A percentile compares a stretch with the other conserved stretches of the same genome.
phyloP scores from a whole-genome alignment of 306 rosid species.

The Glycine soja region DNA sequence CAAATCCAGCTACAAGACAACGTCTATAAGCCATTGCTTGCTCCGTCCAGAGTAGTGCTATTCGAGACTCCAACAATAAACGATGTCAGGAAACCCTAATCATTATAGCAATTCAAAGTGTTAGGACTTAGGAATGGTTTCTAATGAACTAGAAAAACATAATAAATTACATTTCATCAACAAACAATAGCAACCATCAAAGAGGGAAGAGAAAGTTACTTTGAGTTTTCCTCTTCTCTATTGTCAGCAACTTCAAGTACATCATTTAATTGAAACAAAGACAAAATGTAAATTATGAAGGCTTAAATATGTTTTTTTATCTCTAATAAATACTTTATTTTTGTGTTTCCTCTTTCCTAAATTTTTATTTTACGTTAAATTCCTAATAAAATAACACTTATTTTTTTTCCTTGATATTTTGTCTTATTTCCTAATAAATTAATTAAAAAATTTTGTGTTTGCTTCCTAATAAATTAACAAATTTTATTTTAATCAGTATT shows the following conservation, averaged over 20 bases:
- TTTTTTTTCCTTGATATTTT: too few relatives aligned
- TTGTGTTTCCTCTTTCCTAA: too few relatives aligned
- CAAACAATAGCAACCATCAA: constrained; percentile 26
- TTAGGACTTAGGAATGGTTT: constrained; percentile 35
- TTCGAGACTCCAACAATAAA: constrained; percentile 59
- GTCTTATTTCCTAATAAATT: too few relatives aligned
- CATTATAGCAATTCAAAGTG: constrained; percentile 33
- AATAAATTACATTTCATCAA: constrained; percentile 39
- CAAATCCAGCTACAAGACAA: constrained; percentile 72
- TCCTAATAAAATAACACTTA: too few relatives aligned
- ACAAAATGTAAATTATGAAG: too few relatives aligned
- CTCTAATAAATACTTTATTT: too few relatives aligned
- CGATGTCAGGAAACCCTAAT: constrained; percentile 63
- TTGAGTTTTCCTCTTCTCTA: constrained; percentile 60
- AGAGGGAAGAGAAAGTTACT: constrained; percentile 53
- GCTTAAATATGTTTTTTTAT: too few relatives aligned
- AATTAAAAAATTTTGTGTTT: too few relatives aligned
- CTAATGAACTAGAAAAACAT: constrained; percentile 20
- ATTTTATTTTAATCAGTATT: too few relatives aligned
- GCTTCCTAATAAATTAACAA: too few relatives aligned
- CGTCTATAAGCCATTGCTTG: constrained; percentile 84
- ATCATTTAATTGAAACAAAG: too few relatives aligned
- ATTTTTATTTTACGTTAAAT: too few relatives aligned
- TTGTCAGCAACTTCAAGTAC: constrained; percentile 46
- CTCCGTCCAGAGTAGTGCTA: constrained; percentile 63